Evolutionary conservation across 1,139 yeast species (phyloP).

Genomic region (Debaryomyces nepalensis): DNA sequence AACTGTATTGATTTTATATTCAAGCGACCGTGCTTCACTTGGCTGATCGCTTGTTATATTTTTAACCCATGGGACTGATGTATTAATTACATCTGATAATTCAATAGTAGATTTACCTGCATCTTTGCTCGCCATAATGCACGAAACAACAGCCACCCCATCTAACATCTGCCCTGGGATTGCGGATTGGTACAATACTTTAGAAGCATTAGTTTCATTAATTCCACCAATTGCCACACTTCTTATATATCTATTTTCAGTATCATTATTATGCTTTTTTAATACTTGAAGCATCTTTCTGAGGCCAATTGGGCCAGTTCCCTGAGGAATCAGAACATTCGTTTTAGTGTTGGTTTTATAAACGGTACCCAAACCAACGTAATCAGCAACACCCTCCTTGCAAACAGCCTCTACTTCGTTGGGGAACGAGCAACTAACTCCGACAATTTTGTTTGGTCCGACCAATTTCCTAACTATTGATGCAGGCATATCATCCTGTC

Average conservation of each 20-base stretch:
- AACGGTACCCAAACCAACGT: conserved; percentile 86
- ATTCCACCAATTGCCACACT: conserved; percentile 90
- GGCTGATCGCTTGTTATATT: conserved; percentile 11
- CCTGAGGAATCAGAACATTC: conserved; percentile 47
- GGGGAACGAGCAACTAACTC: conserved; percentile 70
- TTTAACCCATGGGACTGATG: conserved; percentile 16
- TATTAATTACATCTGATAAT: conserved; percentile 24
- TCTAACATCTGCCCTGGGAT: conserved; percentile 57
- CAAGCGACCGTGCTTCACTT: conserved; percentile 21
- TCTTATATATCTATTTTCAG: conserved; percentile 36
- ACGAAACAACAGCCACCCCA: conserved; percentile 87
- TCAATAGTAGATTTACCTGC: conserved; percentile 59
- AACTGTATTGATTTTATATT: conserved; percentile 14
- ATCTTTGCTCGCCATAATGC: conserved; percentile 72
- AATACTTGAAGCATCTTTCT: conserved; percentile 57
- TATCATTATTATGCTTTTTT: conserved; percentile 30
- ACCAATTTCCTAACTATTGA: conserved; percentile 60
- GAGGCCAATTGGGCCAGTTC: conserved; percentile 70
- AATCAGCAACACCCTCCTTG: conserved; percentile 63
- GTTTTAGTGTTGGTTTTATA: conserved; percentile 76
- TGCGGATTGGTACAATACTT: conserved; percentile 56
- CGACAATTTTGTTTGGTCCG: conserved; percentile 77
- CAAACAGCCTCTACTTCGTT: conserved; percentile 64
- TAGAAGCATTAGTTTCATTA: conserved; percentile 63
- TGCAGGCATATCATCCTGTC: conserved; percentile 88